These are phyloP conservation scores for Pyrus pyrifolia DNA, from an alignment of 306 rosid genomes.

Conservation along the genomic window DNA sequence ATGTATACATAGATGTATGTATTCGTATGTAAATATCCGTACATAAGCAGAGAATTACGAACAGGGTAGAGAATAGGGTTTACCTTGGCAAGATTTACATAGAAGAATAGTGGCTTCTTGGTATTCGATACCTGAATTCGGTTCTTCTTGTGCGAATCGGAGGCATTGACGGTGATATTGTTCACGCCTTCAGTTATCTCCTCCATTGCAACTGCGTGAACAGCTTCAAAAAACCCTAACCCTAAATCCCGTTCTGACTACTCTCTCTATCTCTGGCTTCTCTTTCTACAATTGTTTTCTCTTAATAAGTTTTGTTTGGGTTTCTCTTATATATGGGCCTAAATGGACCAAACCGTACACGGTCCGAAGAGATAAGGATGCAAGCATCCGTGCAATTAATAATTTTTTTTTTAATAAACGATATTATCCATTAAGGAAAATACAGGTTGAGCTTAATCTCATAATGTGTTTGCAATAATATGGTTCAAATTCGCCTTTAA, in stretches of 20 bases:
- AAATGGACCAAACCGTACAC: too few species aligned
- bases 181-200: constrained; percentile 31
- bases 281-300: not conserved
- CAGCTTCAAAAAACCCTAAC: constrained; percentile 27
- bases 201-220: constrained; percentile 26
- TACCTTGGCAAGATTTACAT: constrained; percentile 43
- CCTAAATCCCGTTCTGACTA: constrained; percentile 8
- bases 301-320: too few species aligned
- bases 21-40: not conserved
- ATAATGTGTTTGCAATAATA: too few species aligned
- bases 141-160: constrained; percentile 32
- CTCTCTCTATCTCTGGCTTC: not conserved
- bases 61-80: not conserved
- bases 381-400: too few species aligned
- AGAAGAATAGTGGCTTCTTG: constrained; percentile 45
- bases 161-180: constrained; percentile 10
- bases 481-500: too few species aligned
- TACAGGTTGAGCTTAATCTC: too few species aligned
- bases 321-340: not conserved
- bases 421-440: too few species aligned
- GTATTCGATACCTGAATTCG: constrained; percentile 47
- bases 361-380: too few species aligned
- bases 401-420: too few species aligned
- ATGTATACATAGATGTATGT: not conserved
- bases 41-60: not conserved